Evolutionary conservation across 1,139 yeast species (phyloP), one percentile per base, ranked within the genome.

Genomic region (Yamadazyma epiphylla): DNA sequence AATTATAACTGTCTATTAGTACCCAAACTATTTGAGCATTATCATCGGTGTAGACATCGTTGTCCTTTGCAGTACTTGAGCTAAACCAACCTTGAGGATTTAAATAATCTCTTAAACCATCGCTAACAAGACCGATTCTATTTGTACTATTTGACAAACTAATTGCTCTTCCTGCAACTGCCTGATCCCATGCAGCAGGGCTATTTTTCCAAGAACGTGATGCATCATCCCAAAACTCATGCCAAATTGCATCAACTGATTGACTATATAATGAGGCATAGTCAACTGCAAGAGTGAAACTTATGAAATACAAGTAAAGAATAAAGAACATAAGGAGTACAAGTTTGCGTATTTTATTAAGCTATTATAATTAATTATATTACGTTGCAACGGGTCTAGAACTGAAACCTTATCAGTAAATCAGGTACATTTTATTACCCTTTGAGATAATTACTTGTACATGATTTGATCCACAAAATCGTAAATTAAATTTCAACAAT

Each of bases 21-120:
- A 51, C 60, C 63, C 64, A 61, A 8, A 47, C 36, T 1, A 55
- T 51, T 33, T 61, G 67, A 5, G 62, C 46, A 33, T 60, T 54
- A 35, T 61, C 68, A 38, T 61, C 68, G 22, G 51, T 48, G 32
- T 59, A 61, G 10, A 58, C 49, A 27, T 60, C 64, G 9, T 38
- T 31, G 28, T 53, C 55, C 23, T 45, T 46, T 6, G 51, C 55
- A 5, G 53, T 48, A n/a, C 55, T 37, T 1, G 64, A 53, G 16
- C 60, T 52, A 30, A 47, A 60, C 57, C 64, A 32, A 31, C 60
- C 54, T 4, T 38, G 29, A 5, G 31, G 14, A 27, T 41, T 42
- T 22, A 39, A 30, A 31, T 38, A 44, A 24, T 41, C 37, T 17
- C 43, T 37, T 20, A 50, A 26, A 17, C 34, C 29, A 13, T 33